Percentiles rank a stretch among this genome's conserved stretches.
phyloP scores from a whole-genome alignment of 2,329 filamentous ascomycete species.

The Pseudogymnoascus sp. region DNA sequence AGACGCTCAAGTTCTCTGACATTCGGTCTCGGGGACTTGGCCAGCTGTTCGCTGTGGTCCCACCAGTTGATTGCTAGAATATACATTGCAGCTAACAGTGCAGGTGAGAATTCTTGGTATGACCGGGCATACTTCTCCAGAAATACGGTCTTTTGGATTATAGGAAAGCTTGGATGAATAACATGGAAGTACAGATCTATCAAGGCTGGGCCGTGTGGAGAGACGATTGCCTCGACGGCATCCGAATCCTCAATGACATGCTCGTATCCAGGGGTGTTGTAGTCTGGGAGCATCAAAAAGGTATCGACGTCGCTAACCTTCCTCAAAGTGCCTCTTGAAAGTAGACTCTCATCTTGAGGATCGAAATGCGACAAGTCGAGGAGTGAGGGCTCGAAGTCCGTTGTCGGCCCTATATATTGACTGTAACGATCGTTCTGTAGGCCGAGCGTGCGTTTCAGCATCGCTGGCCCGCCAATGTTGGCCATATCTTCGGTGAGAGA shows the following conservation, averaged over 20 bases:
- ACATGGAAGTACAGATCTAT: conserved; percentile 76
- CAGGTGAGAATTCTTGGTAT: conserved; percentile 67
- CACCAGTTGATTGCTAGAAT: conserved; percentile 85
- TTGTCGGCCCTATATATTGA: conserved; percentile 77
- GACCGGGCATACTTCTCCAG: conserved; percentile 69
- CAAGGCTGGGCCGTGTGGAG: conserved; percentile 67
- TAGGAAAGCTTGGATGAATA: conserved; percentile 74
- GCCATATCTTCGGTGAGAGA: conserved; percentile 64
- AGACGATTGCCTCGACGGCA: conserved; percentile 68
- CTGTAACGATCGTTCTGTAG: conserved; percentile 72
- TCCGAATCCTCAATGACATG: conserved; percentile 62
- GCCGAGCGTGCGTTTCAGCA: conserved; percentile 64
- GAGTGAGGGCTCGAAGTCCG: conserved; percentile 75
- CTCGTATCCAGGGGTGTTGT: conserved; percentile 63
- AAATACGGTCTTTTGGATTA: conserved; percentile 75
- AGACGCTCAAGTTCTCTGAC: conserved; percentile 66
- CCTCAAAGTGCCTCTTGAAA: conserved; percentile 61
- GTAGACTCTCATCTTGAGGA: conserved; percentile 70
- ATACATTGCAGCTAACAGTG: conserved; percentile 73
- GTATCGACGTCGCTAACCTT: conserved; percentile 72
- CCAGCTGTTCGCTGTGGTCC: conserved; percentile 63
- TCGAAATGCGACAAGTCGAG: conserved; percentile 77
- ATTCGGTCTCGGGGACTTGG: conserved; percentile 60
- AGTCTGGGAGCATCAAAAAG: conserved; percentile 73
- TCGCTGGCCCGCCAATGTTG: conserved; percentile 58